Conservation (phyloP, 228 moss, liverwort and hornwort genomes). For the Sphagnum magellanicum region DNA sequence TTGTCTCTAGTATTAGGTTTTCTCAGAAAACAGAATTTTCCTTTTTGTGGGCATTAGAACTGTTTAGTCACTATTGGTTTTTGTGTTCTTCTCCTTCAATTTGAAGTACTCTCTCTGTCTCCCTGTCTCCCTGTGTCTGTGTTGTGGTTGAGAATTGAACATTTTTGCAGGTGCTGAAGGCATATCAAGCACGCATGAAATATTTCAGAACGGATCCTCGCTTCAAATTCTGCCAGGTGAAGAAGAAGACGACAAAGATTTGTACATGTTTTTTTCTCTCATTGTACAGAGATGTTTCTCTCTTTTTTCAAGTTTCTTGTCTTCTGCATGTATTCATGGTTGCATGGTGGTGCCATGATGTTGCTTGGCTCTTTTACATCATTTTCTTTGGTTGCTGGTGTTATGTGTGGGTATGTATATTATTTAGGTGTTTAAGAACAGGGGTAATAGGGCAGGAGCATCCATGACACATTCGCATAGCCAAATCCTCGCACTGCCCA, state of each 20-base stretch:
- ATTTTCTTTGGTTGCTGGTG: not conserved
- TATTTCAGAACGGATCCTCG: conserved; percentile 12
- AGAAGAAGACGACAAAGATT: not conserved
- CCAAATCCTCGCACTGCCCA: conserved; percentile 31
- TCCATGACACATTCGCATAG: conserved; percentile 41
- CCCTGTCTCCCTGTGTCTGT: no score
- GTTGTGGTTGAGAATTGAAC: no score
- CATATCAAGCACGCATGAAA: conserved; percentile 22
- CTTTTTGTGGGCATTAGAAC: no score
- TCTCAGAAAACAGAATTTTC: no score
- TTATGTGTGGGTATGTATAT: not conserved
- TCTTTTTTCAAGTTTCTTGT: not conserved
- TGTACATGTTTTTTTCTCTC: not conserved
- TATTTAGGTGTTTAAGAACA: conserved; percentile 33
- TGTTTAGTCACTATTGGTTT: no score
- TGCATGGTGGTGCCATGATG: not conserved
- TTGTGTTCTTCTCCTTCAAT: no score
- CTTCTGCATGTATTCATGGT: not conserved
- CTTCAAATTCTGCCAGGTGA: conserved; percentile 29
- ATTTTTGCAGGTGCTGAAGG: conserved; percentile 8
- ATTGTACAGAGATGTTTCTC: not conserved
- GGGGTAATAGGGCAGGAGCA: conserved; percentile 34
- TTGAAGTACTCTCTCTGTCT: no score
- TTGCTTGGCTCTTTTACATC: not conserved
- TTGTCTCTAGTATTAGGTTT: no score